Base-by-base conservation (phyloP, 2,329 filamentous ascomycete species). In the Talaromyces marneffei region DNA sequence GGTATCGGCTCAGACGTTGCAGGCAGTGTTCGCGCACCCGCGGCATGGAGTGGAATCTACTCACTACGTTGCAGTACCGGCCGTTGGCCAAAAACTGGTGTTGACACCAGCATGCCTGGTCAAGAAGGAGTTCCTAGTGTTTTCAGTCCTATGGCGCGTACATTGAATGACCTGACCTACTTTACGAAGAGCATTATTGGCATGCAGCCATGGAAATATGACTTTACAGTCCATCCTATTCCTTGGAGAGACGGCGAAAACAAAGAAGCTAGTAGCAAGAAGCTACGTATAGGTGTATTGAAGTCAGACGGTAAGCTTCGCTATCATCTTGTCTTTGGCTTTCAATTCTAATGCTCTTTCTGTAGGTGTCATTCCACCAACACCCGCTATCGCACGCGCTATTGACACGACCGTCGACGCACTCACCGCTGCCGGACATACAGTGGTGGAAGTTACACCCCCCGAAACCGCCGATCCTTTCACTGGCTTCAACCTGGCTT, bases 1-100 rank as follows among this genome's bases (percentile, higher is more conserved):
- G 92, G 92, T 42, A 88, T 97, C 66, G 93, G 92, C 9, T 92
- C 89, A 53, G 92, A 96, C 74, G 92, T 97, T 16, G 92, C 92
- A 14, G 92, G 93, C 31, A 94, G 90, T 16, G 92, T 97, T 4
- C 84, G 92, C 57, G 87, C 85, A 1, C 93, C 92, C 0, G 93
- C 92, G 4, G 91, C 96, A 68, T 97, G 92, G 78, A 89, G 89
- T 2, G 92, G 92, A 8, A 91, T 93, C 72, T 97, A 96, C 75
- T 88, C 89, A 18, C 78, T 97, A 25, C 86, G 90, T 37, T 96
- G 92, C 76, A 92, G 90, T 2, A 95, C 90, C 1, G 92, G 93
- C 1, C 83, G 92, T 54, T 97, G 92, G 91, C 91, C 91, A 1
- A 96, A 95, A 74, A 82, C 85, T 44, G 91, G 91, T 9, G 87